phyloP scores from a whole-genome alignment of 257 asterid species.

The Linderniella brevidens region DNA sequence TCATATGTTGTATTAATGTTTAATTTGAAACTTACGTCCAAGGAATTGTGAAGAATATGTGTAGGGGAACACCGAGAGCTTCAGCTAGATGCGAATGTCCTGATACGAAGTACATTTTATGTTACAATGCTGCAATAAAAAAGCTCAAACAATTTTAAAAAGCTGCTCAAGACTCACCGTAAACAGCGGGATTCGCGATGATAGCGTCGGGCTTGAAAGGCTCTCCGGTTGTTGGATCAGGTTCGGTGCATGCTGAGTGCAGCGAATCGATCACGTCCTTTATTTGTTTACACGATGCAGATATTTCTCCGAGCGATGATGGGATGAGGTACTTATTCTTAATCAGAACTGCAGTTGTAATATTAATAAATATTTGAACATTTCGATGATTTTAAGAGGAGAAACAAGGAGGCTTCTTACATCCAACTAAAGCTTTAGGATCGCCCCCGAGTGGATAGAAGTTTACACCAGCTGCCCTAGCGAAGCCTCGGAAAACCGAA shows the following conservation, averaged over 20 bases:
- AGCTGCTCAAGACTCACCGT: constrained; percentile 35
- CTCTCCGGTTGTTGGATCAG: constrained; percentile 64
- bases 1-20: not conserved
- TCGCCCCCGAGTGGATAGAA: constrained; percentile 95
- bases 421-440: constrained; percentile 94
- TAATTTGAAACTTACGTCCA: constrained; percentile 70
- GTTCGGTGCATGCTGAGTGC: constrained; percentile 95
- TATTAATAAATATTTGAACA: not conserved
- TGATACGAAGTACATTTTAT: constrained; percentile 18
- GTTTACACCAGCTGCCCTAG: constrained; percentile 73
- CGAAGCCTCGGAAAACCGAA: constrained; percentile 66
- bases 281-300: constrained; percentile 64
- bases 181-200: constrained; percentile 98
- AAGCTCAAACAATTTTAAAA: not conserved
- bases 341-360: constrained; percentile 58
- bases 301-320: constrained; percentile 72
- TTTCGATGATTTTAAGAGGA: not conserved
- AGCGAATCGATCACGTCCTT: constrained; percentile 87
- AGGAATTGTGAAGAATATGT: constrained; percentile 99
- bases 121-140: not conserved
- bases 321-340: constrained; percentile 94
- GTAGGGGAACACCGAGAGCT: constrained; percentile 93
- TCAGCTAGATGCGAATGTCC: constrained; percentile 98
- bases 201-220: constrained; percentile 95
- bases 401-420: constrained; percentile 40